phyloP scores from a whole-genome alignment of 768 basidiomycete genomes.

The Gloeopeniophorella convolvens region DNA sequence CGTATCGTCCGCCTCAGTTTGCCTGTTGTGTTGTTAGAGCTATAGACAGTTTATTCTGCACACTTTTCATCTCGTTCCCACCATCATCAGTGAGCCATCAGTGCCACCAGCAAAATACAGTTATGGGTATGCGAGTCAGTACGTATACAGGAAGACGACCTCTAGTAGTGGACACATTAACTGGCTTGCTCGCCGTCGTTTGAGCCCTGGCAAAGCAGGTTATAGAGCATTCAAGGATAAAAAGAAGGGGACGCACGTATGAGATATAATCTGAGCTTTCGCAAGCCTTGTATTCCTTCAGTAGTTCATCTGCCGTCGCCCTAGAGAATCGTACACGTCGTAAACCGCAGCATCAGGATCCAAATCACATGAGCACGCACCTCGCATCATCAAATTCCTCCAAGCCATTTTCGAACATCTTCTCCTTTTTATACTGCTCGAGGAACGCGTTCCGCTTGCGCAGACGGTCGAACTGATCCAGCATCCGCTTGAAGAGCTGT shows the following conservation, averaged over 20 bases:
- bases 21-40: conserved; percentile 19
- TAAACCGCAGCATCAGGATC: not conserved
- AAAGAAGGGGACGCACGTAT: conserved; percentile 47
- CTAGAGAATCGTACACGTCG: conserved; percentile 33
- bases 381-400: conserved; percentile 98
- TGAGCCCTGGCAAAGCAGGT: conserved; percentile 10
- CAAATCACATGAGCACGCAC: conserved; percentile 35
- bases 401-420: conserved; percentile 86
- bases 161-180: not conserved
- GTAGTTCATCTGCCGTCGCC: conserved; percentile 77
- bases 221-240: not conserved
- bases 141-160: conserved; percentile 2
- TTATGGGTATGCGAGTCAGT: conserved; percentile 1
- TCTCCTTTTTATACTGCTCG: conserved; percentile 97
- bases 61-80: conserved; percentile 1
- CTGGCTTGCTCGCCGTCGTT: conserved; percentile 16
- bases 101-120: conserved; percentile 16
- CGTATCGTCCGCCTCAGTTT: conserved; percentile 18
- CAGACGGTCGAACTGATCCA: conserved; percentile 90
- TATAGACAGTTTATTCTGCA: conserved; percentile 9
- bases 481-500: conserved; percentile 91
- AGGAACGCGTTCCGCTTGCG: conserved; percentile 88
- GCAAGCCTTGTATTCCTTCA: conserved; percentile 94
- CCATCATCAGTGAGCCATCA: not conserved
- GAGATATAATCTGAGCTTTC: conserved; percentile 93